Percentiles rank a stretch among this genome's conserved stretches.
Conservation (phyloP, 768 basidiomycete species). For the Tremella mesenterica region DNA sequence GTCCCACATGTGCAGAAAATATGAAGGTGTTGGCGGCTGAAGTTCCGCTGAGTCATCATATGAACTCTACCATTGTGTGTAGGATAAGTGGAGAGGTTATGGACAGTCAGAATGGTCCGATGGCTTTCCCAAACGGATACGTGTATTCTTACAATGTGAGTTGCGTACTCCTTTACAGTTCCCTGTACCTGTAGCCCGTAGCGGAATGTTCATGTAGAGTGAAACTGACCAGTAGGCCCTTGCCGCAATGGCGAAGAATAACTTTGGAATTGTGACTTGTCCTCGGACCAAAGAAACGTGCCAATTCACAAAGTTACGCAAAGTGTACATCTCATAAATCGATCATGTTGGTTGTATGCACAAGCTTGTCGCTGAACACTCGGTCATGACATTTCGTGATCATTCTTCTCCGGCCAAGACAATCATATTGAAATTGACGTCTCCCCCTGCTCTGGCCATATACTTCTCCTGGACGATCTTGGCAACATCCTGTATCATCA, state of each 20-base stretch:
- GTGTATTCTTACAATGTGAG: slow-evolving; percentile 88
- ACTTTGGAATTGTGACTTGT: slow-evolving; percentile 71
- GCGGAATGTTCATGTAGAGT: background rate
- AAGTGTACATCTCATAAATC: slow-evolving; percentile 75
- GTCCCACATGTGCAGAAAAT: slow-evolving; percentile 79
- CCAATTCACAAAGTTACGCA: slow-evolving; percentile 60
- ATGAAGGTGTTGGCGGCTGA: slow-evolving; percentile 69
- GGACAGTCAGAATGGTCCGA: slow-evolving; percentile 85
- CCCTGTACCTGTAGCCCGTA: background rate
- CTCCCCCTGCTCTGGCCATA: slow-evolving; percentile 51
- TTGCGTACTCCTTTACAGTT: slow-evolving; percentile 2
- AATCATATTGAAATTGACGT: slow-evolving; percentile 60
- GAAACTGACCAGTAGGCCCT: slow-evolving; percentile 57
- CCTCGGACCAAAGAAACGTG: slow-evolving; percentile 63
- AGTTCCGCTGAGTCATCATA: slow-evolving; percentile 86
- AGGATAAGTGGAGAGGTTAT: slow-evolving; percentile 83
- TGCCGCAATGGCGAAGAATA: slow-evolving; percentile 74
- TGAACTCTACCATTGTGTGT: slow-evolving; percentile 92
- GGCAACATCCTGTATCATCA: slow-evolving; percentile 54
- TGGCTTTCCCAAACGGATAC: slow-evolving; percentile 81
- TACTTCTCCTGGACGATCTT: slow-evolving; percentile 57
- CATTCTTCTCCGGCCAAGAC: slow-evolving; percentile 48
- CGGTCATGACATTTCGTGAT: background rate
- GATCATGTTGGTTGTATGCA: background rate
- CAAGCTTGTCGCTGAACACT: slow-evolving; percentile 1